Percentiles rank a stretch among this genome's conserved stretches.
Evolutionary conservation across 345 rosid species (phyloP).

Genomic region (Raphanus raphanistrum): DNA sequence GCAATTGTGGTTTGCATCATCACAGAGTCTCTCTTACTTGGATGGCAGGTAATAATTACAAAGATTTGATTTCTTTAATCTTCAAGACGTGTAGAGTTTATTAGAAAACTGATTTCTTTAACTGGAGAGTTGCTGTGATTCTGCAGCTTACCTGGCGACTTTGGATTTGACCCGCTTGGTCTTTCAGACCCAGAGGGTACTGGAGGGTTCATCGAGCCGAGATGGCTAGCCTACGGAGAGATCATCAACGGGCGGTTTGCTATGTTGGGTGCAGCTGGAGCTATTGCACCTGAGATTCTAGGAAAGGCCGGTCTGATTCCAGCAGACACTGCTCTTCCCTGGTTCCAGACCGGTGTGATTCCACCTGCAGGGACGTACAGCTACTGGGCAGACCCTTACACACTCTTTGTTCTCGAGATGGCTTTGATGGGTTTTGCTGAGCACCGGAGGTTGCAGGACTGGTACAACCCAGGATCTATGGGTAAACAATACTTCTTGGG

Average conservation of each 20-base stretch:
- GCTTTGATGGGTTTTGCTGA: slow-evolving; percentile 97
- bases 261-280: slow-evolving; percentile 83
- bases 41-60: slow-evolving; percentile 83
- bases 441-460: slow-evolving; percentile 95
- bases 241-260: slow-evolving; percentile 81
- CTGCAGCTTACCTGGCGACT: slow-evolving; percentile 90
- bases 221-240: slow-evolving; percentile 95
- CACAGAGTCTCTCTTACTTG: slow-evolving; percentile 86
- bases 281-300: slow-evolving; percentile 87
- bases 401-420: slow-evolving; percentile 87
- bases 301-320: slow-evolving; percentile 88
- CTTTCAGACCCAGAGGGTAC: slow-evolving; percentile 98
- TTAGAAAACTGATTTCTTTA: background rate
- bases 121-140: slow-evolving; percentile 11
- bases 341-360: slow-evolving; percentile 96
- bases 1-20: slow-evolving; percentile 91
- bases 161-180: slow-evolving; percentile 91
- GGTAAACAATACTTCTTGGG: slow-evolving; percentile 92
- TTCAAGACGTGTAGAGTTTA: background rate
- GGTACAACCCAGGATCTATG: slow-evolving; percentile 89
- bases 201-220: slow-evolving; percentile 95
- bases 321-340: slow-evolving; percentile 81
- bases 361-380: slow-evolving; percentile 93
- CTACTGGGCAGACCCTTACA: slow-evolving; percentile 97
- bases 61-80: background rate